Evolutionary conservation across 495 filamentous ascomycete genomes (phyloP).

Genomic region (Penicillium turbatum): DNA sequence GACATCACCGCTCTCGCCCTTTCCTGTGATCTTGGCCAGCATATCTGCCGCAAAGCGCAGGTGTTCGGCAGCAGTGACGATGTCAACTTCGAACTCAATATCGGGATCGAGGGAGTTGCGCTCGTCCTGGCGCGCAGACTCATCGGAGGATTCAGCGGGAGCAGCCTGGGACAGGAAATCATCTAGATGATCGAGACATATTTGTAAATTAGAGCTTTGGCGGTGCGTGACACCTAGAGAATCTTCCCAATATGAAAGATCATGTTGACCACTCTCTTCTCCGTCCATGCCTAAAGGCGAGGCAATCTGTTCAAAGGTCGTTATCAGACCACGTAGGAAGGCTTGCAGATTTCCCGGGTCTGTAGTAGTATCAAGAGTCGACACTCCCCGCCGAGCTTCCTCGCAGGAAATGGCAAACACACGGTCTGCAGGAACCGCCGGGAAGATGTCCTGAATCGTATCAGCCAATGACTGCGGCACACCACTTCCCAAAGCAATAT

Average conservation of each 20-base stretch:
- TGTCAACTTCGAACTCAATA: constrained; percentile 54
- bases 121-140: background rate
- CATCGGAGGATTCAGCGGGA: background rate
- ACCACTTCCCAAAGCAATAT: constrained; percentile 4
- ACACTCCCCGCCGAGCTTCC: constrained; percentile 23
- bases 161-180: constrained; percentile 55
- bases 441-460: constrained; percentile 30
- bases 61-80: constrained; percentile 92
- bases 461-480: constrained; percentile 17
- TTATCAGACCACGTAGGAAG: constrained; percentile 62
- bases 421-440: constrained; percentile 34
- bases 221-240: constrained; percentile 87
- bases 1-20: constrained; percentile 83
- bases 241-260: constrained; percentile 66
- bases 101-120: constrained; percentile 1
- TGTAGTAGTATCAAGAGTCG: background rate
- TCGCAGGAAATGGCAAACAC: constrained; percentile 71
- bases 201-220: constrained; percentile 73
- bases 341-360: constrained; percentile 64
- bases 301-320: constrained; percentile 71
- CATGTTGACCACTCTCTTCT: constrained; percentile 36
- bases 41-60: constrained; percentile 76
- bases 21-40: constrained; percentile 81
- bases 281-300: constrained; percentile 43
- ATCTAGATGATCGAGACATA: constrained; percentile 64